These are phyloP conservation scores for Fagus crenata DNA, from an alignment of 306 rosid genomes.

Conservation along the genomic window DNA sequence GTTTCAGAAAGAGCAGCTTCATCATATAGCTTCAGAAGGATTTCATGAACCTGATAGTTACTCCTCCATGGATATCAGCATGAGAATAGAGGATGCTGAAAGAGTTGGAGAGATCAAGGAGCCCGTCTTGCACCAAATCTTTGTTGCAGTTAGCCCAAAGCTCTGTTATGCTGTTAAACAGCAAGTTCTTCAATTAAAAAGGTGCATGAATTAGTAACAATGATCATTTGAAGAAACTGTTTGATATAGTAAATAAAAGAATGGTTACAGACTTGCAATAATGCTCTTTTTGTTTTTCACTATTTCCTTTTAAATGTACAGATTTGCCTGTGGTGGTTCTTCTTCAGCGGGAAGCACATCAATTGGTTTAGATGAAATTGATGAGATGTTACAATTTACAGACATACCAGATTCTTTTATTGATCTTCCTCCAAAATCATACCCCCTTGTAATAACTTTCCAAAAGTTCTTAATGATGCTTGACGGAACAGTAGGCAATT, in stretches of 20 bases:
- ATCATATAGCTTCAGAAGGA: conserved; percentile 41
- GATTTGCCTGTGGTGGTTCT: conserved; percentile 44
- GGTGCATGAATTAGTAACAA: conserved; percentile 33
- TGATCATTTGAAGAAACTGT: too few relatives aligned
- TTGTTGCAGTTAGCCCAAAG: conserved; percentile 75
- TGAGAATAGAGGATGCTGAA: conserved; percentile 7
- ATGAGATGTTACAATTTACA: conserved; percentile 50
- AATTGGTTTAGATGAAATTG: conserved; percentile 40
- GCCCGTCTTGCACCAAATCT: conserved; percentile 53
- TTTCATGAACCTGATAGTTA: conserved; percentile 10
- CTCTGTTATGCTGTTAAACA: conserved; percentile 66
- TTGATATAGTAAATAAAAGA: too few relatives aligned
- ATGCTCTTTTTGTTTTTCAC: not conserved
- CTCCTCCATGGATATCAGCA: conserved; percentile 13
- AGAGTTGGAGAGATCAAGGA: conserved; percentile 26
- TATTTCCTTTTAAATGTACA: conserved; percentile 16
- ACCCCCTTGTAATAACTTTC: conserved; percentile 74
- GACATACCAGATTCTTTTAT: conserved; percentile 56
- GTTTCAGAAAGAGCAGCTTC: conserved; percentile 51
- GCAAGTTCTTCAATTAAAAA: conserved; percentile 60
- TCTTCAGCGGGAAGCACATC: conserved; percentile 20
- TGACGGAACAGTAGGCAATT: conserved; percentile 64
- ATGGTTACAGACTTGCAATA: too few relatives aligned
- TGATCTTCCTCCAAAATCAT: conserved; percentile 46
- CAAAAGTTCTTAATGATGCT: conserved; percentile 82